These are phyloP conservation scores for Aureobasidium sp. DNA, from an alignment of 2,329 filamentous ascomycete genomes.

Conservation along the genomic window DNA sequence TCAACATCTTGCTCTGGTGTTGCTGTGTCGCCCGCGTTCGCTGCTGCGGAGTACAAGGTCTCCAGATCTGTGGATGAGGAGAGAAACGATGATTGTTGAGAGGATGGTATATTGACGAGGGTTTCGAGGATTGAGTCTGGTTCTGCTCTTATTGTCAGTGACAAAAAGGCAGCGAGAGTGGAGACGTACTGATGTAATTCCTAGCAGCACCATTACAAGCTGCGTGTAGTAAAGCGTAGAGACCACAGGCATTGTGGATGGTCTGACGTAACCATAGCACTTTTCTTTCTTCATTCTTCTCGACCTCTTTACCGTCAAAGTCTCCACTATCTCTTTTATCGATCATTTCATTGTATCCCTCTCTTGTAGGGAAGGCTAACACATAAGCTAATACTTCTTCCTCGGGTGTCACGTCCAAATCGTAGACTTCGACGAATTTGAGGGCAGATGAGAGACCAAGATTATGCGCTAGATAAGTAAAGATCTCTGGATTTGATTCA, in stretches of 20 bases:
- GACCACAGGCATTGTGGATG: slow-evolving; percentile 3
- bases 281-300: neutral
- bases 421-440: neutral
- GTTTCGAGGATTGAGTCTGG: neutral
- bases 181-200: neutral
- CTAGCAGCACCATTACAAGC: neutral
- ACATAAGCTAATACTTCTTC: neutral
- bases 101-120: neutral
- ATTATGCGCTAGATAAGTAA: neutral
- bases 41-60: neutral
- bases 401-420: neutral
- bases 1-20: neutral
- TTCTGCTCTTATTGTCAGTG: neutral
- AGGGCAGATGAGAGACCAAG: neutral
- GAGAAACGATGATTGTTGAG: neutral
- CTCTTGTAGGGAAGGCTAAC: neutral
- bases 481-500: slow-evolving; percentile 2
- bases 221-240: neutral
- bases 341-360: neutral
- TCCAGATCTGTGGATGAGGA: neutral
- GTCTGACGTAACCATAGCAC: neutral
- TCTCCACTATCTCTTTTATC: too few relatives aligned
- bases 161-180: too few relatives aligned
- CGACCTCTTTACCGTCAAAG: too few relatives aligned
- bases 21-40: neutral